Base-by-base conservation (phyloP, 257 asterid species). In the Fraxinus pennsylvanica region DNA sequence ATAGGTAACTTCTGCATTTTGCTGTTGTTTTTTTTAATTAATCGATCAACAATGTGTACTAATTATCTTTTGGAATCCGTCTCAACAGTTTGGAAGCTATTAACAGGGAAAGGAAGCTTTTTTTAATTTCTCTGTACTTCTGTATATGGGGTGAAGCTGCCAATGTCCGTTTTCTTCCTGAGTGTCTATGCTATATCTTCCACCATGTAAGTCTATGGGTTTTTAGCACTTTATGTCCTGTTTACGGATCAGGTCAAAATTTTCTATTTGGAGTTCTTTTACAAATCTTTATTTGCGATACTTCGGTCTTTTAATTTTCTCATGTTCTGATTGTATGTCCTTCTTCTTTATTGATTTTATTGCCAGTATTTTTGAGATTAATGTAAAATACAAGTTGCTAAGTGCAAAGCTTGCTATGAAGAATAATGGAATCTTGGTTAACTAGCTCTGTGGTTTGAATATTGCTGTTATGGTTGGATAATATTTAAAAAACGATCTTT, bases 61-160 rank as follows among this genome's bases (percentile, higher is more conserved):
- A 73, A 89, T 71, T 81, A 80, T 67, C 43, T 71, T 39, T 73
- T 39, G 39, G 39, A 79, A 71, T 79, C 77, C 66, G 59, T 68
- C 59, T 82, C 12, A 39, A 72, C 85, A 94, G 99, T 84, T 83
- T 95, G 87, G 99, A 95, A 79, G 98, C 99, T 79, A 91, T 95
- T 76, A 93, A 89, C 81, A 90, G 85, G 91, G 99, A 95, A 81
- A 88, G 97, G 82, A 93, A 88, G 86, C 96, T 95, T 76, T 90
- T 95, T 87, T 84, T 95, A 29, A 84, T 93, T 76, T 87, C 99
- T 52, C 85, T 95, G 27, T 95, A 95, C 88, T 83, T 87, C 68
- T 94, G 98, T 88, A 90, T 95, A 82, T 95, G 99, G 99, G 99
- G 99, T 82, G 99, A 95, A 92, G 99, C 99, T 70, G 98, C 98